Conservation (phyloP, 495 filamentous ascomycete genomes). For the Apodospora peruviana region DNA sequence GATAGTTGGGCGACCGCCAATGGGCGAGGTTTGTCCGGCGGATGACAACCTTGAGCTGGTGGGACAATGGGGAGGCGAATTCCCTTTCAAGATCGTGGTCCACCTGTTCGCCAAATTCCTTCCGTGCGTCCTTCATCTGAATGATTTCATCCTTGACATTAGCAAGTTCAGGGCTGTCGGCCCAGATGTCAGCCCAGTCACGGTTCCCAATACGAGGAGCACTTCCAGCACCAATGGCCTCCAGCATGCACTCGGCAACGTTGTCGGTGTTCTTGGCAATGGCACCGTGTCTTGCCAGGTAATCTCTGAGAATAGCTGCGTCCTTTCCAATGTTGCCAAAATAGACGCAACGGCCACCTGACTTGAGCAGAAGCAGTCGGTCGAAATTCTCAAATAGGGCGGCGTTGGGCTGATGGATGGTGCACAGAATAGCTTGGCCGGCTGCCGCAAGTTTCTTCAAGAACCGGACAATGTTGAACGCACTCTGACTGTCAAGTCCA, state of each 20-base stretch:
- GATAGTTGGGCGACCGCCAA: conserved; percentile 72
- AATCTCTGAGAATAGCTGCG: conserved; percentile 40
- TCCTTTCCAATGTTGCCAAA: conserved; percentile 56
- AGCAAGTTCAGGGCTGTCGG: conserved; percentile 62
- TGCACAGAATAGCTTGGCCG: conserved; percentile 86
- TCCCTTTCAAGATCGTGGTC: conserved; percentile 51
- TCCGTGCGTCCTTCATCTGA: conserved; percentile 57
- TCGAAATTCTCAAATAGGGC: conserved; percentile 81
- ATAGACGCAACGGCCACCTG: conserved; percentile 68
- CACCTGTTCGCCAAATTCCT: conserved; percentile 37
- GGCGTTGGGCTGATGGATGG: conserved; percentile 87
- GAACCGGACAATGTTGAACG: conserved; percentile 88
- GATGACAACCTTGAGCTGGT: conserved; percentile 64
- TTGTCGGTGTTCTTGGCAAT: conserved; percentile 54
- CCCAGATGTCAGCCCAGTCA: conserved; percentile 80
- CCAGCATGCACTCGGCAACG: conserved; percentile 84
- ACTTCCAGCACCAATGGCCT: conserved; percentile 75
- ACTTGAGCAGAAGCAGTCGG: conserved; percentile 60
- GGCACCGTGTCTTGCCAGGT: conserved; percentile 52
- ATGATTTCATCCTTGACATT: conserved; percentile 60
- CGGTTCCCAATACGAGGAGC: conserved; percentile 64
- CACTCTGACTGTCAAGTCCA: conserved; percentile 76
- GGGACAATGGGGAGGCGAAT: conserved; percentile 67
- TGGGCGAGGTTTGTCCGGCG: conserved; percentile 60
- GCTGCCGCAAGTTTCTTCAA: conserved; percentile 74